These are phyloP conservation scores for Alloascoidea hylecoeti DNA, from an alignment of 805 yeast species.

Conservation along the genomic window DNA sequence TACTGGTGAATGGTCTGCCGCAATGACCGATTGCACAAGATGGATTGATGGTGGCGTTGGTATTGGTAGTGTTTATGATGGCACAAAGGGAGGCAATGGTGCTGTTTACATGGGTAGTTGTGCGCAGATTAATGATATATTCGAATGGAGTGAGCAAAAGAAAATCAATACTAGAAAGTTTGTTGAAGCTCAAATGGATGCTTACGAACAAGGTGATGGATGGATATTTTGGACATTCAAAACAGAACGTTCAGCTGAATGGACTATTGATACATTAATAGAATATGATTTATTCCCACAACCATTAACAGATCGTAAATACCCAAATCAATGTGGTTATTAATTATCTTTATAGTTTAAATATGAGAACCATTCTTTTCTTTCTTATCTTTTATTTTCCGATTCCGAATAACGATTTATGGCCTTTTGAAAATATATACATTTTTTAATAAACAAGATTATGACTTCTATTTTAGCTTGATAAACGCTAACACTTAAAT, in stretches of 20 bases:
- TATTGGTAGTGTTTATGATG: slow-evolving; percentile 72
- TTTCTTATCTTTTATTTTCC: too few relatives aligned
- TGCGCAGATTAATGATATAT: slow-evolving; percentile 27
- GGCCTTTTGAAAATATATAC: too few relatives aligned
- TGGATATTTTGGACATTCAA: slow-evolving; percentile 96
- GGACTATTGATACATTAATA: slow-evolving; percentile 63
- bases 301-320: slow-evolving; percentile 57
- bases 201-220: slow-evolving; percentile 60
- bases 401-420: too few relatives aligned
- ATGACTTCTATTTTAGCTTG: too few relatives aligned
- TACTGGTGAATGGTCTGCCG: slow-evolving; percentile 86
- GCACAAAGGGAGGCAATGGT: slow-evolving; percentile 29
- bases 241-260: slow-evolving; percentile 70
- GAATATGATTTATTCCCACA: slow-evolving; percentile 60
- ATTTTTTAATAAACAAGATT: too few relatives aligned
- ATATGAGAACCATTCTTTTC: too few relatives aligned
- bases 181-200: slow-evolving; percentile 86
- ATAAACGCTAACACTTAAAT: too few relatives aligned
- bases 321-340: slow-evolving; percentile 50
- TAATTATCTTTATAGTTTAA: too few relatives aligned
- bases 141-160: slow-evolving; percentile 45
- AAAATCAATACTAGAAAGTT: slow-evolving; percentile 47
- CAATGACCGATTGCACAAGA: slow-evolving; percentile 79
- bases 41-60: slow-evolving; percentile 88
- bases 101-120: slow-evolving; percentile 61